Percentiles rank a stretch among this genome's conserved stretches.
These are phyloP conservation scores for Blastobotrys serpentis DNA, from an alignment of 1,139 yeast genomes.

Conservation along the genomic window DNA sequence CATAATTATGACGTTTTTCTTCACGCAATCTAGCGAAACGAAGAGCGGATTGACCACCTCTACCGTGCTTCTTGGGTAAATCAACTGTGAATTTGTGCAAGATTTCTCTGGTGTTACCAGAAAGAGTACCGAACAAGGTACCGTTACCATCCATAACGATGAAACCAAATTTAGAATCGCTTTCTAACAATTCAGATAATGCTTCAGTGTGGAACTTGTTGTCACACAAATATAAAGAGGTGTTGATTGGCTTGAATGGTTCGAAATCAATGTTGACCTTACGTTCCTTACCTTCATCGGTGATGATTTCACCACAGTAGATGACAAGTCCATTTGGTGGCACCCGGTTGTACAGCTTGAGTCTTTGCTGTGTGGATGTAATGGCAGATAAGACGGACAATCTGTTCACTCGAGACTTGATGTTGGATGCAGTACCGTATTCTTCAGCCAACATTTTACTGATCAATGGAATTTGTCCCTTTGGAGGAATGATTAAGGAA, in stretches of 20 bases:
- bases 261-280: slow-evolving; percentile 89
- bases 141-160: slow-evolving; percentile 99
- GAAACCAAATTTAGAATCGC: slow-evolving; percentile 95
- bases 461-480: slow-evolving; percentile 82
- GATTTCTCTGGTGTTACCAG: slow-evolving; percentile 96
- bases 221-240: slow-evolving; percentile 93
- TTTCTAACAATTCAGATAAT: slow-evolving; percentile 85
- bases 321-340: slow-evolving; percentile 94
- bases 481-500: slow-evolving; percentile 89
- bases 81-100: slow-evolving; percentile 96
- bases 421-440: slow-evolving; percentile 97
- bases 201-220: slow-evolving; percentile 98
- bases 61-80: slow-evolving; percentile 98
- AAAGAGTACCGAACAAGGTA: slow-evolving; percentile 89
- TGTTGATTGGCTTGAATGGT: slow-evolving; percentile 97
- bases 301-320: slow-evolving; percentile 59
- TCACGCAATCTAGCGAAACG: slow-evolving; percentile 99
- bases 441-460: slow-evolving; percentile 96
- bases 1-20: slow-evolving; percentile 97
- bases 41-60: slow-evolving; percentile 99
- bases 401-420: slow-evolving; percentile 95
- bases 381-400: slow-evolving; percentile 93
- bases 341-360: slow-evolving; percentile 82
- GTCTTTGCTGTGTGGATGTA: slow-evolving; percentile 95
- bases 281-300: slow-evolving; percentile 7